These are phyloP conservation scores for Bullera alba DNA, from an alignment of 768 basidiomycete species.

Conservation along the genomic window DNA sequence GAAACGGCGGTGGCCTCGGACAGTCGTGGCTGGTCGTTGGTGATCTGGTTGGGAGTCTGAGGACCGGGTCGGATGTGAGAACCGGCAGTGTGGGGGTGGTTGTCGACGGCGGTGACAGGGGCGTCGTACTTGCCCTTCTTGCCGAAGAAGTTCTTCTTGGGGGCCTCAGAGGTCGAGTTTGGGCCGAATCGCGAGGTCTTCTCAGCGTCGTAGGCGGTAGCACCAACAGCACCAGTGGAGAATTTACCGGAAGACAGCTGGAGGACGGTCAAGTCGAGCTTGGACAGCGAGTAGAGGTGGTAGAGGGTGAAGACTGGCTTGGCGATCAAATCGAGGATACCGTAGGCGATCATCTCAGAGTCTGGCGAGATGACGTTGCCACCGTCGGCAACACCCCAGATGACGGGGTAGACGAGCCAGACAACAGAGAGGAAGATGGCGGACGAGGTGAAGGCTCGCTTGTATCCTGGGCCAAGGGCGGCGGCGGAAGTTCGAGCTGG, in stretches of 20 bases:
- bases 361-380: conserved; percentile 53
- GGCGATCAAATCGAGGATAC: conserved; percentile 49
- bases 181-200: conserved; percentile 16
- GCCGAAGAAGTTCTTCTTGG: conserved; percentile 28
- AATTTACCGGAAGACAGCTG: conserved; percentile 44
- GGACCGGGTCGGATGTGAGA: neutral
- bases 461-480: conserved; percentile 35
- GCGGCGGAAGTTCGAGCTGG: conserved; percentile 35
- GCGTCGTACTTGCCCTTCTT: conserved; percentile 20
- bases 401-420: conserved; percentile 56
- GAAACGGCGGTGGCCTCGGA: conserved; percentile 1
- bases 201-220: conserved; percentile 21
- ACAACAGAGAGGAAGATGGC: conserved; percentile 53
- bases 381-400: conserved; percentile 55
- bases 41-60: neutral
- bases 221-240: conserved; percentile 24
- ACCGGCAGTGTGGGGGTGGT: no score
- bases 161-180: conserved; percentile 10
- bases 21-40: neutral
- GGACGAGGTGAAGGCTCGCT: conserved; percentile 42
- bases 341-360: conserved; percentile 55
- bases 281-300: conserved; percentile 41
- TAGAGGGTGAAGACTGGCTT: conserved; percentile 45
- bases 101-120: neutral
- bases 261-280: conserved; percentile 42